Conservation (phyloP, 1,284 basidiomycete genomes). For the Ceratobasidium sp. region DNA sequence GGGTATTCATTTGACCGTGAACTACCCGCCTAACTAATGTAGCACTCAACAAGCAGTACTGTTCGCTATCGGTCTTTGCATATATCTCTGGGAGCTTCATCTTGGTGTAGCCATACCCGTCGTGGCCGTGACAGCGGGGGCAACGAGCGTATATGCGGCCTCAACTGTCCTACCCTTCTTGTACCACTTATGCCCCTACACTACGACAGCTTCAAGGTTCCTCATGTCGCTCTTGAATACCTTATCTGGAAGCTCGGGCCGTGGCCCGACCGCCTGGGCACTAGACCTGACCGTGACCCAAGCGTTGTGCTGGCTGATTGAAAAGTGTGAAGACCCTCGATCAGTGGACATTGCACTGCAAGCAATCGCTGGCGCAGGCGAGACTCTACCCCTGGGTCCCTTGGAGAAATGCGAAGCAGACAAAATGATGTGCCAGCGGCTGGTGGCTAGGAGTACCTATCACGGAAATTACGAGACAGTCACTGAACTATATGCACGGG, state of each 20-base stretch:
- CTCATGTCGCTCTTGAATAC: neutral
- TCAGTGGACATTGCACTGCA: slow-evolving; percentile 6
- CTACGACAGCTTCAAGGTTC: neutral
- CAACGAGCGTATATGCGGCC: neutral
- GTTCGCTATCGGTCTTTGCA: neutral
- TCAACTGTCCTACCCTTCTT: neutral
- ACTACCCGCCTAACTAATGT: too few species aligned
- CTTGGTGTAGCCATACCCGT: neutral
- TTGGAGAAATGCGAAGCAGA: neutral
- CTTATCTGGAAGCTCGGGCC: neutral
- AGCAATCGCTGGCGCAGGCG: neutral
- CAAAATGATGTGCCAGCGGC: neutral
- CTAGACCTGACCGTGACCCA: neutral
- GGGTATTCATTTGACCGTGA: neutral
- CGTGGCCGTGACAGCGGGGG: neutral
- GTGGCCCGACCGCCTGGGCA: neutral
- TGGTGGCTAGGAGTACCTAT: neutral
- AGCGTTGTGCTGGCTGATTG: neutral
- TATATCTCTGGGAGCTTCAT: slow-evolving; percentile 10
- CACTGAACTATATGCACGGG: neutral
- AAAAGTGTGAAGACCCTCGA: neutral
- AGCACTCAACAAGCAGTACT: neutral
- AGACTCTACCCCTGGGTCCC: neutral
- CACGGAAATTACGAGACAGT: neutral
- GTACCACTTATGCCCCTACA: neutral